Conservation (phyloP, 108 stramenopile genomes). For the Craspedostauros australis region DNA sequence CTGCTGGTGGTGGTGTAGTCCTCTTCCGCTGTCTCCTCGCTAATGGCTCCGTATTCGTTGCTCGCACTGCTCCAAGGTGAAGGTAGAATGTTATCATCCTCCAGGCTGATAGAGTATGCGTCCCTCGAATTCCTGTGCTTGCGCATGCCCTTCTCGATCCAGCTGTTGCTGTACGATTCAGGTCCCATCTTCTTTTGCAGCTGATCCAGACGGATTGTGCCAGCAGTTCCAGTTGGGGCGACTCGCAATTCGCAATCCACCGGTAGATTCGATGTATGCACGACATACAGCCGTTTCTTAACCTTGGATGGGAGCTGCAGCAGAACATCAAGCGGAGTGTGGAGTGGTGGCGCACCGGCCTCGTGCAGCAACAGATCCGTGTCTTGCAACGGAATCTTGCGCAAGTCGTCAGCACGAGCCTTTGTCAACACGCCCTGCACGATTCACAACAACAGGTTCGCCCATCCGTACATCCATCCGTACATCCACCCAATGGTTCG, state of each 20-base stretch:
- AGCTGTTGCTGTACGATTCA: too few species aligned
- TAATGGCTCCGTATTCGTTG: constrained; percentile 27
- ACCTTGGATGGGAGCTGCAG: constrained; percentile 53
- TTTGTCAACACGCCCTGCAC: constrained; percentile 56
- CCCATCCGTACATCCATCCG: too few species aligned
- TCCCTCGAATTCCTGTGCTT: constrained; percentile 4
- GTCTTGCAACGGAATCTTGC: constrained; percentile 70
- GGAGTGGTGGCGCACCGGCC: constrained; percentile 83
- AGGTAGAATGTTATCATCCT: constrained; percentile 15
- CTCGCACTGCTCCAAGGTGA: constrained; percentile 18
- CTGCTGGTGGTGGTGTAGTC: not conserved
- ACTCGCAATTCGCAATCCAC: constrained; percentile 45
- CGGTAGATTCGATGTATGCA: constrained; percentile 60
- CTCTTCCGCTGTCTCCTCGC: constrained; percentile 6
- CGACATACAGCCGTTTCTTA: constrained; percentile 69
- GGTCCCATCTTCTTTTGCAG: constrained; percentile 8
- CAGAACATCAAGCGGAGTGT: constrained; percentile 76
- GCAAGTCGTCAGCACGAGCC: constrained; percentile 59
- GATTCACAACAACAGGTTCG: too few species aligned
- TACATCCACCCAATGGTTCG: too few species aligned
- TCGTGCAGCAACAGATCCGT: constrained; percentile 84
- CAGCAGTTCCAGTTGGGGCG: constrained; percentile 73
- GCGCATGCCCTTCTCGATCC: constrained; percentile 8
- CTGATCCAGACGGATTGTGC: constrained; percentile 63
- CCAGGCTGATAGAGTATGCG: constrained; percentile 8